phyloP scores from a whole-genome alignment of 2,329 filamentous ascomycete species.

The Fusarium proliferatum region DNA sequence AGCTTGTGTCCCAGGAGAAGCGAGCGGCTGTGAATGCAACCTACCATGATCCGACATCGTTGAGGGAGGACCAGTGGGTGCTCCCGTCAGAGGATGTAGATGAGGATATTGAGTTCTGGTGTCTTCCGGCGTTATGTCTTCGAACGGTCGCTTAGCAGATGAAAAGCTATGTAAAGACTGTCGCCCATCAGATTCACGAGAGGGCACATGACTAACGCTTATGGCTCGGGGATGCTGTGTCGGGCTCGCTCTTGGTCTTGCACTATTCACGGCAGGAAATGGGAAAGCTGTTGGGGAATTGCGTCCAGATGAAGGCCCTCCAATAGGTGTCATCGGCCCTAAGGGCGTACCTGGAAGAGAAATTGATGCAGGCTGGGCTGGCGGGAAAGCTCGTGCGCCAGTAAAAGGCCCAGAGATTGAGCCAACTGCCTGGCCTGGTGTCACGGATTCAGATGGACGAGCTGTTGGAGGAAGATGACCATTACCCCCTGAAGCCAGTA shows the following conservation, averaged over 20 bases:
- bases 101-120: slow-evolving; percentile 41
- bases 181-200: slow-evolving; percentile 42
- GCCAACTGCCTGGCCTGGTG: slow-evolving; percentile 23
- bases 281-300: slow-evolving; percentile 49
- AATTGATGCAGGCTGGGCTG: slow-evolving; percentile 45
- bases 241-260: slow-evolving; percentile 49
- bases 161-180: slow-evolving; percentile 37
- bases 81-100: slow-evolving; percentile 42
- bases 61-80: slow-evolving; percentile 37
- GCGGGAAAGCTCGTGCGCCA: slow-evolving; percentile 40
- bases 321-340: slow-evolving; percentile 42
- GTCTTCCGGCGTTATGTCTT: slow-evolving; percentile 44
- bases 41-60: slow-evolving; percentile 46
- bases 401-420: slow-evolving; percentile 40
- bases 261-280: slow-evolving; percentile 46
- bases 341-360: slow-evolving; percentile 51
- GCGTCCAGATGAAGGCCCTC: slow-evolving; percentile 47
- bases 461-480: slow-evolving; percentile 17
- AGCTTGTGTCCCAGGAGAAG: slow-evolving; percentile 39
- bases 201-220: slow-evolving; percentile 44
- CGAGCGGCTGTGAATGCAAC: slow-evolving; percentile 52
- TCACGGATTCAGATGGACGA: slow-evolving; percentile 36
- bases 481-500: slow-evolving; percentile 31
- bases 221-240: slow-evolving; percentile 45
- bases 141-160: slow-evolving; percentile 50